phyloP scores from a whole-genome alignment of 2,329 filamentous ascomycete genomes.

The Neonectria neomacrospora region DNA sequence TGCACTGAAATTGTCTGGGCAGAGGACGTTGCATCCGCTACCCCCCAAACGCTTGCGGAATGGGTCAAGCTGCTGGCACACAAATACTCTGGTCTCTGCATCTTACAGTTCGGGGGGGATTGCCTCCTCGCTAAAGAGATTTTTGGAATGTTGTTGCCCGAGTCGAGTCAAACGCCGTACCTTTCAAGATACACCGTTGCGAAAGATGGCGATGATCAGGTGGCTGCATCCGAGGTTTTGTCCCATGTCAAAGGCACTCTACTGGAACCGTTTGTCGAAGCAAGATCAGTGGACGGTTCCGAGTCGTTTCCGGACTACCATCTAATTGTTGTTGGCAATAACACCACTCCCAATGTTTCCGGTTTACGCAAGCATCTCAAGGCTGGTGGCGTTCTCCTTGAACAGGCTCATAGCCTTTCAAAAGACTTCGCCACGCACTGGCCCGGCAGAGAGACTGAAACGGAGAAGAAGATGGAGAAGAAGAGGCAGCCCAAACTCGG shows the following conservation, averaged over 20 bases:
- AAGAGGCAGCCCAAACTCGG: not conserved
- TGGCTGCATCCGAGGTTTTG: slow-evolving; percentile 13
- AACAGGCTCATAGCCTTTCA: slow-evolving; percentile 15
- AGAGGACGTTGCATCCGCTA: slow-evolving; percentile 48
- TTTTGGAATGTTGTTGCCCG: slow-evolving; percentile 43
- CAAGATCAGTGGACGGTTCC: slow-evolving; percentile 34
- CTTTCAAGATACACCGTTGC: slow-evolving; percentile 50
- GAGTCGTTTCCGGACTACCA: slow-evolving; percentile 47
- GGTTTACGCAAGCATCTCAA: slow-evolving; percentile 42
- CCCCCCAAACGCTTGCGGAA: slow-evolving; percentile 34
- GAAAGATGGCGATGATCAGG: slow-evolving; percentile 21
- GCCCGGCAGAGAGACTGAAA: not conserved
- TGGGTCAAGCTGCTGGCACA: slow-evolving; percentile 51
- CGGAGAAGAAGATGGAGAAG: slow-evolving; percentile 20
- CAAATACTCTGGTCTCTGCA: slow-evolving; percentile 52
- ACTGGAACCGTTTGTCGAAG: slow-evolving; percentile 45
- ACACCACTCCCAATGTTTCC: slow-evolving; percentile 26
- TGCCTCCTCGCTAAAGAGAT: slow-evolving; percentile 34
- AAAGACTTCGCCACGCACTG: not conserved
- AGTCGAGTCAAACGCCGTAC: slow-evolving; percentile 42
- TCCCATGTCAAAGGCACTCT: slow-evolving; percentile 26
- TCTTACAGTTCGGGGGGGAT: slow-evolving; percentile 54
- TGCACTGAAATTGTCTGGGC: slow-evolving; percentile 62
- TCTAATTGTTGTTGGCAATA: slow-evolving; percentile 45
- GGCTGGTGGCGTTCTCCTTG: slow-evolving; percentile 45